Base-by-base conservation (phyloP, 257 asterid genomes). In the Coffea canephora region DNA sequence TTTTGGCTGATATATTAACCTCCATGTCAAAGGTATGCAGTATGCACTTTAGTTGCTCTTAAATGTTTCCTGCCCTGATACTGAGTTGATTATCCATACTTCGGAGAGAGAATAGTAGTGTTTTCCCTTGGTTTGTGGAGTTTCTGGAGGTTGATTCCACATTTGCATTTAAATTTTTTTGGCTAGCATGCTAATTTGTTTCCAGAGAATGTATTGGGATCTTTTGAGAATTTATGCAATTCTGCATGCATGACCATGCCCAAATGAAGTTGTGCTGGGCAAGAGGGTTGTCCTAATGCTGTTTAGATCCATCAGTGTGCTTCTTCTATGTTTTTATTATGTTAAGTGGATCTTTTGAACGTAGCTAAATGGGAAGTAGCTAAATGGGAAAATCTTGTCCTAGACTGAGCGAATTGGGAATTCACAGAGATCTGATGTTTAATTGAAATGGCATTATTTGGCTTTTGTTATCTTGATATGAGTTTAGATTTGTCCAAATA, bases 11-110 rank as follows among this genome's bases (percentile, higher is more conserved):
- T 90, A 94, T 94, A 86, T 87, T 94, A 61, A 96, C 99, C 77
- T 94, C 99, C 34, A 96, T 96, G 99, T 92, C 99, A 68, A 96
- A 96, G 99, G 99, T 96, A 86, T 80, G 90, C 82, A 80, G 78
- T 46, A 75, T 75, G 62, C 52, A 39, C 46, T 80, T 0, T 27
- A 69, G 41, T 36, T 55, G 23, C 46, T 69, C 76, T 49, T 77
- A 27, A 16, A 50, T 34, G 16, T 59, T 59, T 59, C 34, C 11
- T 71, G 61, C 10, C n/a, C 16, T 41, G 73, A 16, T 27, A 25
- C 39, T 39, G 6, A 3, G 46, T 73, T 25, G 41, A 48, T 23
- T 27, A 23, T 73, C 48, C 50, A 21, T 27, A 16, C 66, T 50
- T 16, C 16, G 18, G 31, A 31, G 48, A 15, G 77, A 73, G 16